Evolutionary conservation across 352 stramenopile species (phyloP).

Genomic region (Globisporangium sylvaticum): DNA sequence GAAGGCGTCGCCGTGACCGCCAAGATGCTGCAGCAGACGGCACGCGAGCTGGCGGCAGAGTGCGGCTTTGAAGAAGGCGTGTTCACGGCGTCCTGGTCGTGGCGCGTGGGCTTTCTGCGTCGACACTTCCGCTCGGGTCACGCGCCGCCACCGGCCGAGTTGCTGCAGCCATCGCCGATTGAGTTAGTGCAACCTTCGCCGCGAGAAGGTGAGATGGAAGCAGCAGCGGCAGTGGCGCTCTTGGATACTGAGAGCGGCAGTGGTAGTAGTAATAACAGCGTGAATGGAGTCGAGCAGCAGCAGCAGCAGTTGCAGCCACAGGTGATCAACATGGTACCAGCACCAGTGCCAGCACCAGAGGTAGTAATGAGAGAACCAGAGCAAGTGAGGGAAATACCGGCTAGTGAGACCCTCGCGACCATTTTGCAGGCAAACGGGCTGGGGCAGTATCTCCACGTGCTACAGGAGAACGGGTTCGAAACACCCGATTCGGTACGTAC

Average conservation of each 20-base stretch:
- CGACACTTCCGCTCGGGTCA: conserved; percentile 5
- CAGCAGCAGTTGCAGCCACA: neutral
- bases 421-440: conserved; percentile 8
- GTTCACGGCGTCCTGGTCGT: conserved; percentile 13
- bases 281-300: neutral
- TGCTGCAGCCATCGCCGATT: neutral
- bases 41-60: neutral
- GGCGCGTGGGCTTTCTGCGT: conserved; percentile 3
- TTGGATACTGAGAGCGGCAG: neutral
- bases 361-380: neutral
- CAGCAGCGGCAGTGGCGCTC: neutral
- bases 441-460: conserved; percentile 9
- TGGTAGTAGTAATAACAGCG: neutral
- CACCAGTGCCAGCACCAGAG: neutral
- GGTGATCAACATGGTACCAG: neutral
- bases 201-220: neutral
- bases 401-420: conserved; percentile 1
- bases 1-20: conserved; percentile 7
- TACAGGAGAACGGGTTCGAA: conserved; percentile 15
- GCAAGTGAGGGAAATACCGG: neutral
- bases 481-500: conserved; percentile 8
- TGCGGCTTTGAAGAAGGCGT: conserved; percentile 8
- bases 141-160: neutral
- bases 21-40: conserved; percentile 12
- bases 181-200: neutral